phyloP scores from a whole-genome alignment of 805 yeast species.

The Alloascoidea hylecoeti region DNA sequence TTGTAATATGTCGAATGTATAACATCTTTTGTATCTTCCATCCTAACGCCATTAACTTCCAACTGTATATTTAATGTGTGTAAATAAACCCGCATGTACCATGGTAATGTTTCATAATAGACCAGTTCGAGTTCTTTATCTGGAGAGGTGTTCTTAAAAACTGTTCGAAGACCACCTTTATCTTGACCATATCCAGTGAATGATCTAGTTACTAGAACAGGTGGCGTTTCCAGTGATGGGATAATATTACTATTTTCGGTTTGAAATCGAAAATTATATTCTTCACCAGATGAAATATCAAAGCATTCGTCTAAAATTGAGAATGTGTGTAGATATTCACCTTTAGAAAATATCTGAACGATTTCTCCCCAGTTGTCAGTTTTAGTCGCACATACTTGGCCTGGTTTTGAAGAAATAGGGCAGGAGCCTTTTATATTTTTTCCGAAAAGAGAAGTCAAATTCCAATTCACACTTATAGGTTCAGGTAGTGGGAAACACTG shows the following conservation, averaged over 20 bases:
- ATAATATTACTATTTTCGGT: slow-evolving; percentile 32
- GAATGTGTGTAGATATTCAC: slow-evolving; percentile 6
- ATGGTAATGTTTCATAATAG: slow-evolving; percentile 77
- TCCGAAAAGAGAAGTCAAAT: slow-evolving; percentile 58
- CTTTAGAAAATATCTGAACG: slow-evolving; percentile 13
- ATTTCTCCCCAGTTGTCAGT: slow-evolving; percentile 32
- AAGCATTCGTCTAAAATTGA: slow-evolving; percentile 19
- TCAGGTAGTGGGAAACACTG: slow-evolving; percentile 72
- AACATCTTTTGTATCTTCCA: slow-evolving; percentile 16
- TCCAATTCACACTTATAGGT: slow-evolving; percentile 28
- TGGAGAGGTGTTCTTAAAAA: slow-evolving; percentile 51
- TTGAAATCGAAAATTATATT: slow-evolving; percentile 16
- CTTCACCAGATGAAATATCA: slow-evolving; percentile 14
- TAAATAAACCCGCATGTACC: slow-evolving; percentile 80
- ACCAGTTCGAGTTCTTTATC: slow-evolving; percentile 31
- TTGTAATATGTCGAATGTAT: slow-evolving; percentile 43
- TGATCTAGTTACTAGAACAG: slow-evolving; percentile 67
- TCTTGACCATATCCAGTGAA: slow-evolving; percentile 88
- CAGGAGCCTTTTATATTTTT: slow-evolving; percentile 50
- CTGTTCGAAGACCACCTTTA: slow-evolving; percentile 75
- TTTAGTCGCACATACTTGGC: slow-evolving; percentile 29
- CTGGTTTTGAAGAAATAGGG: slow-evolving; percentile 29
- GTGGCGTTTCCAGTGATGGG: slow-evolving; percentile 30
- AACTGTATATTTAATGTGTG: slow-evolving; percentile 40
- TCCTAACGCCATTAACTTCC: slow-evolving; percentile 10